Base-by-base conservation (phyloP, 805 yeast species). In the Saccharomycopsis sp. region DNA sequence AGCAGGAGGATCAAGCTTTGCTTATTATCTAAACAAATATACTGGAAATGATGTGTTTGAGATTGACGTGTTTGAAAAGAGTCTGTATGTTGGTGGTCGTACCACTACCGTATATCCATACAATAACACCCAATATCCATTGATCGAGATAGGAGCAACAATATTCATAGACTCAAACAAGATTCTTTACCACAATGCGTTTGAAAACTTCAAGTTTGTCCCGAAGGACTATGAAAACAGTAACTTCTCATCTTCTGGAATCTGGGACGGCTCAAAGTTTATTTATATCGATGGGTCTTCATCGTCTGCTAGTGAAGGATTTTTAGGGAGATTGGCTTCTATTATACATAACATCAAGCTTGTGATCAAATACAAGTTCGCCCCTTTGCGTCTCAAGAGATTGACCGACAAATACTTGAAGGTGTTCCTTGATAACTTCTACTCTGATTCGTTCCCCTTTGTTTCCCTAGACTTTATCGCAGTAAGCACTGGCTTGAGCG, bases 1-100 rank as follows among this genome's bases (percentile, higher is more conserved):
- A 2, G 75, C 83, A 2, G 81, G 78, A 8, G 83, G 84, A 0
- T 66, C 81, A 0, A 67, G 78, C 2, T 70, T 77, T n/a, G 77
- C 83, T 2, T 74, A 77, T 62, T 71, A 79, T 58, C 68, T 78
- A 15, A 74, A 76, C 44, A 72, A 70, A 52, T 77, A 65, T 62
- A 68, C 77, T 7, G 29, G 34, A 14, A 64, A 68, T 34, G 61
- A 65, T 52, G 59, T 61, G 0, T 75, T 64, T 59, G 69, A 78
- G 53, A 68, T 79, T 53, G 75, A 78, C 0, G 65, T 79, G 1
- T 79, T 70, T 64, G 84, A 79, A 49, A 59, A 64, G 19, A 69
- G 68, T 34, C 64, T 62, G 8, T 71, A 74, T 58, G 62, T 79
- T 34, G 84, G 83, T 7, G 84, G 83, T 0, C 65, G 84, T 38